Conservation (phyloP, 352 stramenopile genomes). For the Albugo candida region DNA sequence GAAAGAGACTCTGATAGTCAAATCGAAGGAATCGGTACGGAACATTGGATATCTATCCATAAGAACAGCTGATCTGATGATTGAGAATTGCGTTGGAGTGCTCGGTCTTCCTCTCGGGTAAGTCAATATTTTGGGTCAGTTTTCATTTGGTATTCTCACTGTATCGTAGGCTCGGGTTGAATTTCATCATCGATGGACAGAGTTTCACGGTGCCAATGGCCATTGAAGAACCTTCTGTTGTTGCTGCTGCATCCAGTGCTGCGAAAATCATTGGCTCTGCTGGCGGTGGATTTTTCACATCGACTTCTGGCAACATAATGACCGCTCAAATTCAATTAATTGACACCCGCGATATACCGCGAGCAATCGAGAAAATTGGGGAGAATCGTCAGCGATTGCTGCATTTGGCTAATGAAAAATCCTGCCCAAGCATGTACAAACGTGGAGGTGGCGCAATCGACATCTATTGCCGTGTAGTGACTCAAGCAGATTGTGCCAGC, state of each 20-base stretch:
- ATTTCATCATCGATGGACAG: constrained; percentile 73
- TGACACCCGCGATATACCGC: constrained; percentile 34
- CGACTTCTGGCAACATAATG: constrained; percentile 70
- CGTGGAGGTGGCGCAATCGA: constrained; percentile 56
- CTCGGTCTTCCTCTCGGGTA: constrained; percentile 67
- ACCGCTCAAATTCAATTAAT: constrained; percentile 75
- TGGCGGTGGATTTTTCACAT: constrained; percentile 49
- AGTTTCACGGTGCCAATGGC: constrained; percentile 66
- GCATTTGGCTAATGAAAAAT: constrained; percentile 46
- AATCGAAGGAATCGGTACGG: constrained; percentile 11
- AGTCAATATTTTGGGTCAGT: constrained; percentile 1
- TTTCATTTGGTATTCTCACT: too few relatives aligned
- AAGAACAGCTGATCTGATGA: constrained; percentile 72
- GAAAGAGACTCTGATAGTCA: constrained; percentile 12
- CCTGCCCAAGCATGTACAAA: constrained; percentile 75
- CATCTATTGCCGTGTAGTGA: constrained; percentile 66
- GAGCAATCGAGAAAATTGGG: constrained; percentile 29
- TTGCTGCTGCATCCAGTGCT: constrained; percentile 61
- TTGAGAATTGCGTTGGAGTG: constrained; percentile 79
- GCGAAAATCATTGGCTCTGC: constrained; percentile 60
- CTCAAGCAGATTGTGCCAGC: constrained; percentile 14
- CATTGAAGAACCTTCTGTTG: constrained; percentile 70
- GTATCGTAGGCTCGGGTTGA: constrained; percentile 35
- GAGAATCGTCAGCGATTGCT: constrained; percentile 34
- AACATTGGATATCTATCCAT: constrained; percentile 43